phyloP scores from a whole-genome alignment of 2,329 filamentous ascomycete genomes.

The Penicillium hesseltinei region DNA sequence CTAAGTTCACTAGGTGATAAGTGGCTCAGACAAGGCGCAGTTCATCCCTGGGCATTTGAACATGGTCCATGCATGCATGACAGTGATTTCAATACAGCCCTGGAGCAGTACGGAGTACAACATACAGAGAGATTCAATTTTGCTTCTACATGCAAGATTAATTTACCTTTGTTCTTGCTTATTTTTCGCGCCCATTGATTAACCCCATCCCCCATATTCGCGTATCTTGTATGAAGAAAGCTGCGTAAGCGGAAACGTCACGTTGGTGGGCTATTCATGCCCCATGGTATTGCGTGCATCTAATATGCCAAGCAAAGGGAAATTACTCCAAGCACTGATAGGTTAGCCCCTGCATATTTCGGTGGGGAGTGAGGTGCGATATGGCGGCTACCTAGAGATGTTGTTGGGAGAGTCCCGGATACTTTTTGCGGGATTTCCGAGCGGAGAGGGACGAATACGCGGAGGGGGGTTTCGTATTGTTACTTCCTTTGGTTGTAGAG shows the following conservation, averaged over 20 bases:
- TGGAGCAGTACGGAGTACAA: too few relatives aligned
- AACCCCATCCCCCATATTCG: not conserved
- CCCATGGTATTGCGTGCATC: not conserved
- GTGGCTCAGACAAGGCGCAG: conserved; percentile 2
- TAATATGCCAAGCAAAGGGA: conserved; percentile 9
- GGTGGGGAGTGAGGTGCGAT: conserved; percentile 1
- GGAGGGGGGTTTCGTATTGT: not conserved
- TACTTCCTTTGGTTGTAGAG: not conserved
- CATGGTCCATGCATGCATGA: not conserved
- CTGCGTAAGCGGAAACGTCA: conserved; percentile 28
- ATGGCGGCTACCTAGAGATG: not conserved
- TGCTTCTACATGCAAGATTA: not conserved
- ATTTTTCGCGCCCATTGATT: too few relatives aligned
- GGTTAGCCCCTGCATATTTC: conserved; percentile 21
- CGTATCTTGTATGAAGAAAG: not conserved
- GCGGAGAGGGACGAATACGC: not conserved
- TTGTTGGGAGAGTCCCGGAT: too few relatives aligned
- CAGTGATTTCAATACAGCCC: not conserved
- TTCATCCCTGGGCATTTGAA: not conserved
- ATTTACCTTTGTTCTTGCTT: not conserved
- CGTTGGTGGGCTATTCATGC: conserved; percentile 3
- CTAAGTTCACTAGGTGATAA: not conserved
- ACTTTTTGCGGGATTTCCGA: not conserved
- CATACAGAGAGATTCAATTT: not conserved
- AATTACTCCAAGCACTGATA: conserved; percentile 10